phyloP scores from a whole-genome alignment of 2,329 filamentous ascomycete species.

The Talaromyces sp. region DNA sequence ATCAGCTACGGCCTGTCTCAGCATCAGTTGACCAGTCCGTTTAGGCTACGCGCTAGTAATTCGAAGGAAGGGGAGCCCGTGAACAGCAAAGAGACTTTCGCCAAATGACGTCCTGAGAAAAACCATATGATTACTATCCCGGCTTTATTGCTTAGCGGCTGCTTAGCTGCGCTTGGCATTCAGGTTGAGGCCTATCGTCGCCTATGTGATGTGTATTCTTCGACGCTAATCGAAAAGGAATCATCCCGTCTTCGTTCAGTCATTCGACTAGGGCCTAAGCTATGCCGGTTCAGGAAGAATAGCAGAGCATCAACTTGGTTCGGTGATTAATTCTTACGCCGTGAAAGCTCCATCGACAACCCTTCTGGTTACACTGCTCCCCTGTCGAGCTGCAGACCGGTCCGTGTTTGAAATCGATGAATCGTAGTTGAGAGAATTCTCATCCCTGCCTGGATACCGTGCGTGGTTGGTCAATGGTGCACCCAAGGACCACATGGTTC shows the following conservation, averaged over 20 bases:
- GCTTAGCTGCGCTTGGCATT: conserved; percentile 2
- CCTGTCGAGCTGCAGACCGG: conserved; percentile 6
- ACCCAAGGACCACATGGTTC: conserved; percentile 8
- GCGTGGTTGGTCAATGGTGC: conserved; percentile 1
- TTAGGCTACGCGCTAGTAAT: not conserved
- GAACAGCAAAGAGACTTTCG: not conserved
- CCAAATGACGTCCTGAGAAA: not conserved
- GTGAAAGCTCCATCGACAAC: not conserved
- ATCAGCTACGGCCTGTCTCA: not conserved
- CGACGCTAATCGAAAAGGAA: not conserved
- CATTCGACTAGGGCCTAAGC: not conserved
- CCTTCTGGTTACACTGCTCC: not conserved
- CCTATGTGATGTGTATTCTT: not conserved
- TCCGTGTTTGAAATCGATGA: not conserved
- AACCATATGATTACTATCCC: not conserved
- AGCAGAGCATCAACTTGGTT: not conserved
- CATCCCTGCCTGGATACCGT: not conserved
- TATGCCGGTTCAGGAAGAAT: not conserved
- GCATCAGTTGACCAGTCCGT: not conserved
- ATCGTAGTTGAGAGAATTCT: not conserved
- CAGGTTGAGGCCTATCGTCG: not conserved
- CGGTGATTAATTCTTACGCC: conserved; percentile 2
- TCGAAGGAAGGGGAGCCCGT: not conserved
- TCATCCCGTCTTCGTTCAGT: conserved; percentile 7
- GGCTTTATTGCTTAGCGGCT: not conserved